Evolutionary conservation across 345 rosid species (phyloP), one percentile per base, ranked within the genome.

Genomic region (Ceriops tagal): DNA sequence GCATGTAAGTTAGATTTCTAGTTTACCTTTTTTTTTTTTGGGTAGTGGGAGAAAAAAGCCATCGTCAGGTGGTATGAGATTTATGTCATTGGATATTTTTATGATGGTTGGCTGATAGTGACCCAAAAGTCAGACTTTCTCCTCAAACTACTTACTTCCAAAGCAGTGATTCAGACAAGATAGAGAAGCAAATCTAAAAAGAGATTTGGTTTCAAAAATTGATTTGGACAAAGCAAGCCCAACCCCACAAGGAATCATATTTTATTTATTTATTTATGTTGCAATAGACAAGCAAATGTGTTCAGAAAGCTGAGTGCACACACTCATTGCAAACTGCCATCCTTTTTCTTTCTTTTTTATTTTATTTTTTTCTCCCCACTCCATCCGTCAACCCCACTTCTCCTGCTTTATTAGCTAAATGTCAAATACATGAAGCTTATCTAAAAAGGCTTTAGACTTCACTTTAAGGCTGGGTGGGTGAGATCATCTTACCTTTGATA

Each of bases 201-300:
- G 51, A 70, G 78, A 69, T 71, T 65, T 58, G 63, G 66, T 73
- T 73, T 71, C 79, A 71, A 64, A 3, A 8, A 22, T 70, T 77
- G 67, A 73, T 78, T 78, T 63, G 39, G 82, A 73, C 71, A 70
- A 71, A 71, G 80, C 78, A 73, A 63, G 73, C 74, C 63, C 19
- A 67, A 65, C 58, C 59, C 53, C 52, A 52, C 70, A 68, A 58
- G 66, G 76, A 72, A 77, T 72, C 76, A 67, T 65, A 35, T 57
- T 68, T 34, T 67, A 1, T 34, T 34, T 34, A 4, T 8, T 39
- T 24, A 24, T 62, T 57, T 57, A 13, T 55, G 49, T 34, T 46
- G 65, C 75, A 61, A 28, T 58, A 27, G 58, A 61, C 71, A 76
- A 69, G 53, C 70, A 62, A 60, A 71, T 53, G 62, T 64, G n/a